Conservation (phyloP, 345 rosid genomes). For the Bruguiera gymnorhiza region DNA sequence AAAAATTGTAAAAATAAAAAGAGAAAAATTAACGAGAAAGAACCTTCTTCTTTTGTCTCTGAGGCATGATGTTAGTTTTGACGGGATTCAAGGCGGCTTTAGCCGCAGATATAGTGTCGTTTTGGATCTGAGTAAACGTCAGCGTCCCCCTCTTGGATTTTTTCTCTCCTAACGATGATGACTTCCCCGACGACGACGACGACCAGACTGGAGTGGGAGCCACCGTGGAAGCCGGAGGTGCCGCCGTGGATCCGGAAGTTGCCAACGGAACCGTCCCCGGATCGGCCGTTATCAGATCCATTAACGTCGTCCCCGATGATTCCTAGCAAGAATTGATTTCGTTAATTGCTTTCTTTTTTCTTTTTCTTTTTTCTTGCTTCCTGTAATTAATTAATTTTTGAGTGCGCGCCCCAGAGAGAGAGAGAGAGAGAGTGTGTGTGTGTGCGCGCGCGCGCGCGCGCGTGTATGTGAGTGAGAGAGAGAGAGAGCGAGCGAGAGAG, state of each 20-base stretch:
- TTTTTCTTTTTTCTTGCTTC: too few species aligned
- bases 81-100: slow-evolving; percentile 72
- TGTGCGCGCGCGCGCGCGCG: too few species aligned
- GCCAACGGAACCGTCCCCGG: slow-evolving; percentile 39
- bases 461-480: too few species aligned
- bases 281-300: slow-evolving; percentile 98
- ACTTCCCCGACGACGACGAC: slow-evolving; percentile 21
- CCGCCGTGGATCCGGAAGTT: slow-evolving; percentile 33
- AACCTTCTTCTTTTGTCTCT: slow-evolving; percentile 68
- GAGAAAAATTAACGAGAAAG: neutral
- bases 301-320: slow-evolving; percentile 81
- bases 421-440: too few species aligned
- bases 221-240: slow-evolving; percentile 26
- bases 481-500: too few species aligned
- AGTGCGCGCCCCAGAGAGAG: too few species aligned
- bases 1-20: too few species aligned
- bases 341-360: too few species aligned
- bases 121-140: slow-evolving; percentile 85
- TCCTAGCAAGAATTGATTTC: slow-evolving; percentile 41
- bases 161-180: slow-evolving; percentile 61
- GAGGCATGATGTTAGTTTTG: slow-evolving; percentile 64
- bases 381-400: too few species aligned
- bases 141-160: slow-evolving; percentile 77
- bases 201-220: slow-evolving; percentile 21
- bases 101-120: slow-evolving; percentile 85